phyloP scores from a whole-genome alignment of 176 grass and related monocot genomes.

The Miscanthus lutarioriparius region DNA sequence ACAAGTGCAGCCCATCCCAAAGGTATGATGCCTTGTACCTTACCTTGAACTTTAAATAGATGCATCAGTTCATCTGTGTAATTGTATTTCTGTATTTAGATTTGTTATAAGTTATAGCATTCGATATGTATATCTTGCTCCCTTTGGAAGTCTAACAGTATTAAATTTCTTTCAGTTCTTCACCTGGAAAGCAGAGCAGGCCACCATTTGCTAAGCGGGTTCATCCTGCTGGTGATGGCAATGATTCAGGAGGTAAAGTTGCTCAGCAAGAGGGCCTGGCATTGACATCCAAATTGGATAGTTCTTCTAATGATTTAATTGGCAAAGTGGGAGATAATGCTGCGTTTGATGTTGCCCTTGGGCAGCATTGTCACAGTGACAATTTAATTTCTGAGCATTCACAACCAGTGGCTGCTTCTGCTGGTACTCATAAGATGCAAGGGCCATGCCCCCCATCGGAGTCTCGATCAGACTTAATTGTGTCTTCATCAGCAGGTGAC shows the following conservation, averaged over 20 bases:
- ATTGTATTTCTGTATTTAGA: neutral
- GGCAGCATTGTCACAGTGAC: conserved; percentile 6
- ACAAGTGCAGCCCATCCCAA: conserved; percentile 25
- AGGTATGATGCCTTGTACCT: conserved; percentile 43
- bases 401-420: conserved; percentile 20
- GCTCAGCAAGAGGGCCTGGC: conserved; percentile 4
- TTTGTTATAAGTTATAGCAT: neutral
- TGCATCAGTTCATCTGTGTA: conserved; percentile 19
- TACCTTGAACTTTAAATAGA: conserved; percentile 7
- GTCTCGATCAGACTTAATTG: conserved; percentile 17
- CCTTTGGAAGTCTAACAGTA: conserved; percentile 32
- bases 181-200: conserved; percentile 49
- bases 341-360: conserved; percentile 13
- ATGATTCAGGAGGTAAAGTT: conserved; percentile 23
- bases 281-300: conserved; percentile 18
- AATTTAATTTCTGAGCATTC: conserved; percentile 12
- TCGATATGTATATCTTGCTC: neutral
- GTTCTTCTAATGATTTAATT: conserved; percentile 36
- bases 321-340: neutral
- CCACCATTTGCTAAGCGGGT: conserved; percentile 41
- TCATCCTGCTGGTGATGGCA: conserved; percentile 29
- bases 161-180: conserved; percentile 59
- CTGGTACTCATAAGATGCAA: conserved; percentile 37
- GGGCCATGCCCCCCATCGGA: neutral
- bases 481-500: conserved; percentile 2